phyloP scores from a whole-genome alignment of 2,329 filamentous ascomycete genomes.

The Orbilia brochopaga region DNA sequence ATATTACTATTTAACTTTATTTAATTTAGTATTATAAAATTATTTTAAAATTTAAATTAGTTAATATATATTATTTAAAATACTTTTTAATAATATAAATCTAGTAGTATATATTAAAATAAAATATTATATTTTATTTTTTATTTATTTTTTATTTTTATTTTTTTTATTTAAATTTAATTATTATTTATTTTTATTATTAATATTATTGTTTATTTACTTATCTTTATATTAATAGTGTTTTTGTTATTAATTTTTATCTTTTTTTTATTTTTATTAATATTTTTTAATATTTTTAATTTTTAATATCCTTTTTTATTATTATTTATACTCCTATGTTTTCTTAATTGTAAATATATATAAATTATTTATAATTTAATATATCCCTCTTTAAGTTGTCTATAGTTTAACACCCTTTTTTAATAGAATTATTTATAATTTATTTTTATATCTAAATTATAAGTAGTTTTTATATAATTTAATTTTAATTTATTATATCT shows the following conservation, averaged over 20 bases:
- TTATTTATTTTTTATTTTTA: background rate
- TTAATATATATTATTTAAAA: no score
- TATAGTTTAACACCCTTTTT: no score
- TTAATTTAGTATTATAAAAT: no score
- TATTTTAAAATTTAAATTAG: no score
- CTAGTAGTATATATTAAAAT: no score
- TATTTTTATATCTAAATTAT: no score
- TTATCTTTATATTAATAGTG: background rate
- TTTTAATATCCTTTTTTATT: slow-evolving; percentile 4
- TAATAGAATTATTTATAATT: no score
- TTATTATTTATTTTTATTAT: slow-evolving; percentile 1
- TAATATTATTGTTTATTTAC: slow-evolving; percentile 6
- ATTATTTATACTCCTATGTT: background rate
- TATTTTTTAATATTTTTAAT: background rate
- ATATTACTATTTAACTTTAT: no score
- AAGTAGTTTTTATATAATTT: no score
- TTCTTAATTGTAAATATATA: background rate
- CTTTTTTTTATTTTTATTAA: background rate
- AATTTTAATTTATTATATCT: no score
- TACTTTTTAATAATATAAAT: background rate
- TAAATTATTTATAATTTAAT: no score
- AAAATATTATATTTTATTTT: background rate
- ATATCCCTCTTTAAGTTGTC: no score
- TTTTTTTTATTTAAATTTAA: background rate
- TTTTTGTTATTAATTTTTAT: background rate